Percentiles rank a stretch among this genome's conserved stretches.
Evolutionary conservation across 192 early-diverging fungal species (phyloP).

Genomic region (Umbelopsis sp.): DNA sequence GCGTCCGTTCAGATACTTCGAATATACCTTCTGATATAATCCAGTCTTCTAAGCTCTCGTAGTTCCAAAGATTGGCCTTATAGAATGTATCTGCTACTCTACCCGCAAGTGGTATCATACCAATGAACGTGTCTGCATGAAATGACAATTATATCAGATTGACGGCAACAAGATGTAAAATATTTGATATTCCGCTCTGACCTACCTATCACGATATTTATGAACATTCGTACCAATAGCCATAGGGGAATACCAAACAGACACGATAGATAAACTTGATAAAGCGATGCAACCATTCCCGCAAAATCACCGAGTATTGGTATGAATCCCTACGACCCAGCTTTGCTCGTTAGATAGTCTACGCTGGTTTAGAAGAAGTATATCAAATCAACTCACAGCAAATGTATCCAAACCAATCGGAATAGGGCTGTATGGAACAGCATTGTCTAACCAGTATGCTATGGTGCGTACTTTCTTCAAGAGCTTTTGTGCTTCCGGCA

Average conservation of each 20-base stretch:
- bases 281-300: constrained; percentile 13
- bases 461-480: constrained; percentile 19
- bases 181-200: background rate
- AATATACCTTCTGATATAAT: background rate
- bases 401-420: constrained; percentile 28
- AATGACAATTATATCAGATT: background rate
- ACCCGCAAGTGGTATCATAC: constrained; percentile 24
- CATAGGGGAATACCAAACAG: constrained; percentile 31
- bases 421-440: constrained; percentile 27
- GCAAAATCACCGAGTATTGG: constrained; percentile 25
- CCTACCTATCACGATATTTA: constrained; percentile 21
- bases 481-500: background rate
- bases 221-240: constrained; percentile 23
- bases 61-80: constrained; percentile 32
- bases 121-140: constrained; percentile 22
- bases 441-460: constrained; percentile 26
- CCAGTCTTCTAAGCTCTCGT: constrained; percentile 24
- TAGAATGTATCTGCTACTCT: constrained; percentile 27
- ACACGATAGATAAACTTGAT: constrained; percentile 30
- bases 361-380: background rate
- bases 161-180: background rate
- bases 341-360: background rate
- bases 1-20: constrained; percentile 9
- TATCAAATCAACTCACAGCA: constrained; percentile 8
- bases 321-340: constrained; percentile 20